A percentile compares a stretch with the other conserved stretches of the same genome.
phyloP scores from a whole-genome alignment of 371 early-diverging fungal species.

The Rhizopus sp. region DNA sequence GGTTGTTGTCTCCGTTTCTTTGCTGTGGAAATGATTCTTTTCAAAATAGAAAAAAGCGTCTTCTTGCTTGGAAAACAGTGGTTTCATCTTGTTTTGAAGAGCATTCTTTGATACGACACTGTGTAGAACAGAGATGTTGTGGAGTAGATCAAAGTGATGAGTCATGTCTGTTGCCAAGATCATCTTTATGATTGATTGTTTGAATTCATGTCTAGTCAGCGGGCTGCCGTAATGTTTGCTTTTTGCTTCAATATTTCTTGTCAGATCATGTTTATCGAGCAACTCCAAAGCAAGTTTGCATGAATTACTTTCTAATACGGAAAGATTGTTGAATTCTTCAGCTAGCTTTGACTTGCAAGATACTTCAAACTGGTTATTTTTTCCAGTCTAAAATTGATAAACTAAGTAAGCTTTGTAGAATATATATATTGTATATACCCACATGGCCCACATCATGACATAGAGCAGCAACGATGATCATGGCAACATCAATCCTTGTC shows the following conservation, averaged over 20 bases:
- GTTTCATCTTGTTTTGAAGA: conserved; percentile 6
- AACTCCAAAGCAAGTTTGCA: conserved; percentile 69
- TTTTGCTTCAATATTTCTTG: conserved; percentile 41
- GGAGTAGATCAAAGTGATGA: conserved; percentile 76
- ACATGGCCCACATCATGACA: conserved; percentile 92
- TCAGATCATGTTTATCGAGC: conserved; percentile 66
- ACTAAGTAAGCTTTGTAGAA: neutral
- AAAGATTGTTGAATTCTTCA: conserved; percentile 63
- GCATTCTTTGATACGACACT: neutral
- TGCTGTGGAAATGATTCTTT: conserved; percentile 1
- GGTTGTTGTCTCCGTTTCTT: neutral
- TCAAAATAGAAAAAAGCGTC: conserved; percentile 13
- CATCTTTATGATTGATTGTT: conserved; percentile 53
- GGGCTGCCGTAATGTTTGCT: conserved; percentile 19
- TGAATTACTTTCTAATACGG: conserved; percentile 86
- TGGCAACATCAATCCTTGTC: conserved; percentile 66
- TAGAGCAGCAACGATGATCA: conserved; percentile 77
- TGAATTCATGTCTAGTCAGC: conserved; percentile 47
- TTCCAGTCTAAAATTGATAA: conserved; percentile 70
- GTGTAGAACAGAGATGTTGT: conserved; percentile 40
- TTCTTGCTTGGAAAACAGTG: neutral
- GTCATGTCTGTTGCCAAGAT: conserved; percentile 90
- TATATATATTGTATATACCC: conserved; percentile 33
- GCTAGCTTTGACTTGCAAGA: conserved; percentile 79
- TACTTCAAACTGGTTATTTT: conserved; percentile 86